phyloP scores from a whole-genome alignment of 208 protist species.

The Trypanosoma lewisi region DNA sequence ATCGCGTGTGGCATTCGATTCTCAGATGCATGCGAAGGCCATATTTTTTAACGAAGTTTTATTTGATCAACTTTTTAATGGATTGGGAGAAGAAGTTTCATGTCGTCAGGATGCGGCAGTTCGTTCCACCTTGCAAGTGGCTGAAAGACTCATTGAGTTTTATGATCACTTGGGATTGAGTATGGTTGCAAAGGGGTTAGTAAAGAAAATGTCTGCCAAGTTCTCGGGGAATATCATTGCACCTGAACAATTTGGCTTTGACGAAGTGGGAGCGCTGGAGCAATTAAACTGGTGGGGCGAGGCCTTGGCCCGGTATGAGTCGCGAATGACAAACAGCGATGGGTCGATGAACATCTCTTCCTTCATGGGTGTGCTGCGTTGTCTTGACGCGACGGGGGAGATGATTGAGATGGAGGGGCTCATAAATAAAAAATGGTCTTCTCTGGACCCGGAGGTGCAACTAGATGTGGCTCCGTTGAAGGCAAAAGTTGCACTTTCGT shows the following conservation, averaged over 20 bases:
- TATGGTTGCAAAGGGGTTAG: conserved; percentile 80
- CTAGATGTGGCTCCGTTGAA: conserved; percentile 69
- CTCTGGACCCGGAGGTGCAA: conserved; percentile 43
- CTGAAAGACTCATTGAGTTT: conserved; percentile 82
- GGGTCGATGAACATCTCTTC: conserved; percentile 46
- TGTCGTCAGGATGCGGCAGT: conserved; percentile 46
- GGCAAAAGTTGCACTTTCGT: conserved; percentile 75
- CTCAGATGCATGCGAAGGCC: conserved; percentile 83
- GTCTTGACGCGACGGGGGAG: conserved; percentile 78
- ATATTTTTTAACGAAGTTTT: conserved; percentile 90
- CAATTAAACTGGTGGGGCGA: conserved; percentile 89
- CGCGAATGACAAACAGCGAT: conserved; percentile 44
- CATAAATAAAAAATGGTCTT: conserved; percentile 61
- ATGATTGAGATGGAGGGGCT: conserved; percentile 53
- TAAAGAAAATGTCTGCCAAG: conserved; percentile 71
- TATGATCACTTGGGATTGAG: conserved; percentile 85
- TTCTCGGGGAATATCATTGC: conserved; percentile 77
- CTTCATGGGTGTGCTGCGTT: conserved; percentile 74
- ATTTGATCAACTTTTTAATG: conserved; percentile 60
- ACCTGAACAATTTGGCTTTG: conserved; percentile 74
- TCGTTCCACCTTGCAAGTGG: conserved; percentile 45
- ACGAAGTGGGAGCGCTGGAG: conserved; percentile 79
- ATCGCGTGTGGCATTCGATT: conserved; percentile 67
- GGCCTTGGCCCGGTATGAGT: conserved; percentile 70
- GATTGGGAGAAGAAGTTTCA: conserved; percentile 35